Percentiles rank a stretch among this genome's conserved stretches.
These are phyloP conservation scores for Corynespora cassiicola DNA, from an alignment of 2,329 filamentous ascomycete genomes.

Conservation along the genomic window DNA sequence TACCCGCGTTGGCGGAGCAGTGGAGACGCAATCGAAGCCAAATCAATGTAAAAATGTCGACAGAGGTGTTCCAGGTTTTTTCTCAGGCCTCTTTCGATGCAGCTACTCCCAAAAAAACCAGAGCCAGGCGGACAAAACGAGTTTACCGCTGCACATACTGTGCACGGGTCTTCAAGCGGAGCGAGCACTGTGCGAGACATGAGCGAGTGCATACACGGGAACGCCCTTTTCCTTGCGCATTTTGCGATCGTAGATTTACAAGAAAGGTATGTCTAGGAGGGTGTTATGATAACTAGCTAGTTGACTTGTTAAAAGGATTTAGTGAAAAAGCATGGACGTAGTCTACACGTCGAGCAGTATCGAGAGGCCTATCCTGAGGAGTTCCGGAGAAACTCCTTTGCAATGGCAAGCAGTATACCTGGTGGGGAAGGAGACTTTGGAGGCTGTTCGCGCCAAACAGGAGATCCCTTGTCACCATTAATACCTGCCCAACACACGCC, in stretches of 20 bases:
- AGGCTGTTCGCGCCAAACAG: conserved; percentile 1
- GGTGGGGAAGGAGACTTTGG: not conserved
- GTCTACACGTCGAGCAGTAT: conserved; percentile 37
- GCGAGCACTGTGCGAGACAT: conserved; percentile 44
- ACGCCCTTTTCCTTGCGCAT: conserved; percentile 40
- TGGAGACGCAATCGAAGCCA: no score
- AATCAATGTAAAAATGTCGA: no score
- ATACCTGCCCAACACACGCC: conserved; percentile 1
- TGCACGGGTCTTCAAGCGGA: conserved; percentile 39
- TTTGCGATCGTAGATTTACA: conserved; percentile 41
- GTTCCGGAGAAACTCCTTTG: conserved; percentile 12
- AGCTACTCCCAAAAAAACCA: no score
- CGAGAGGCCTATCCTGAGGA: conserved; percentile 17
- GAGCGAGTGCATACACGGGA: conserved; percentile 43
- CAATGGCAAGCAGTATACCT: conserved; percentile 8
- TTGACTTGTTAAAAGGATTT: conserved; percentile 30
- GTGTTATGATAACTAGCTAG: conserved; percentile 4
- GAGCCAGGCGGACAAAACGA: no score
- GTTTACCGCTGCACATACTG: no score
- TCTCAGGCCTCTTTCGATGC: no score
- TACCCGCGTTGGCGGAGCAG: no score
- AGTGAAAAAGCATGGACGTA: conserved; percentile 43
- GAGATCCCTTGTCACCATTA: conserved; percentile 4
- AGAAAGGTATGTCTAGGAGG: conserved; percentile 32
- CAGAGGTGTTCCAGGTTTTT: no score